phyloP scores from a whole-genome alignment of 306 rosid species.

The Vigna radiata region DNA sequence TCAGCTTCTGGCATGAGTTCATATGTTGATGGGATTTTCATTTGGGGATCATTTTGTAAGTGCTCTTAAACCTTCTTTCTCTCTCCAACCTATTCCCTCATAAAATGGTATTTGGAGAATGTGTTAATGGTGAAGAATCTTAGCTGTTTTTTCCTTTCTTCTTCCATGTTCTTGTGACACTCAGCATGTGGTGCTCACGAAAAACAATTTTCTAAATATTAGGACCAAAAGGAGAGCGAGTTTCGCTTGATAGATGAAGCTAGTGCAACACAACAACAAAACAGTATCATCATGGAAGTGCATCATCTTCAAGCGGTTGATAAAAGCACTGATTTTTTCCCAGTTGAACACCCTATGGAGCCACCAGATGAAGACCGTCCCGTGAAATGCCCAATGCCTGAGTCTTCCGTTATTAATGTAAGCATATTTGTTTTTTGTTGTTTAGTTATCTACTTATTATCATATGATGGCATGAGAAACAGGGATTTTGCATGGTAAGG shows the following conservation, averaged over 20 bases:
- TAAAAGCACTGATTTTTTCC: slow-evolving; percentile 73
- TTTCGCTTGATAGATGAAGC: slow-evolving; percentile 54
- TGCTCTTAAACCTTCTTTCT: slow-evolving; percentile 31
- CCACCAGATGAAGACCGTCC: slow-evolving; percentile 96
- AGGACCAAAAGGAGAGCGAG: slow-evolving; percentile 59
- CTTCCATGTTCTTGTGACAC: slow-evolving; percentile 22
- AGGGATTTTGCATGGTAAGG: slow-evolving; percentile 38
- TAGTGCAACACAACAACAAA: slow-evolving; percentile 28
- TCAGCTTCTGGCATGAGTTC: slow-evolving; percentile 50
- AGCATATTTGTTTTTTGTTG: slow-evolving; percentile 36
- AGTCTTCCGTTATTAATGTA: slow-evolving; percentile 78
- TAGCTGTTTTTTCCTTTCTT: not conserved
- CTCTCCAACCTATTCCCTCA: slow-evolving; percentile 22
- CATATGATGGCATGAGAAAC: slow-evolving; percentile 1
- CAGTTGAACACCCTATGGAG: slow-evolving; percentile 91
- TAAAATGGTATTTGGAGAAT: slow-evolving; percentile 33
- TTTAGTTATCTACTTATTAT: not conserved
- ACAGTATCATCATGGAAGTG: slow-evolving; percentile 54
- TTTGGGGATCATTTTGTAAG: slow-evolving; percentile 65
- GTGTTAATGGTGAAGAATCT: not conserved
- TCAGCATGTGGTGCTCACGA: slow-evolving; percentile 5
- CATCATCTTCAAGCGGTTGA: slow-evolving; percentile 53
- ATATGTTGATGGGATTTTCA: slow-evolving; percentile 65
- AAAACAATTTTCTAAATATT: slow-evolving; percentile 21
- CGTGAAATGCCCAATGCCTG: slow-evolving; percentile 91